These are phyloP conservation scores for Ramaria sp. DNA, from an alignment of 768 basidiomycete species.

Conservation along the genomic window DNA sequence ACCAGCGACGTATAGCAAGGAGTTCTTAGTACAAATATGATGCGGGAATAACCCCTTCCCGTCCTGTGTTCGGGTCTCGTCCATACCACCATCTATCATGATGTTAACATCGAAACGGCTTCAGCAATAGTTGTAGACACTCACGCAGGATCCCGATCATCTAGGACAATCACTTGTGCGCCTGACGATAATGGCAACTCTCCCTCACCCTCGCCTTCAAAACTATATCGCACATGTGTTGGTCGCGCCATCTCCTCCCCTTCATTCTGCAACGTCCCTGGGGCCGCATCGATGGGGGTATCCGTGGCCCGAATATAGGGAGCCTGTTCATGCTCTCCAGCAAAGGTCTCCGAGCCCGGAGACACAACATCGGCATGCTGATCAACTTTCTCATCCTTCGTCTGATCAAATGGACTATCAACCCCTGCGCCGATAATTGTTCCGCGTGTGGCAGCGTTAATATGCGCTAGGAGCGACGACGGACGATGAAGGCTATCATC, in stretches of 20 bases:
- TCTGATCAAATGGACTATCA: slow-evolving; percentile 29
- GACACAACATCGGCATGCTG: slow-evolving; percentile 20
- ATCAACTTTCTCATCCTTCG: slow-evolving; percentile 47
- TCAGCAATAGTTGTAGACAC: slow-evolving; percentile 20
- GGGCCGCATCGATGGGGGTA: slow-evolving; percentile 67
- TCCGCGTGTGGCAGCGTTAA: slow-evolving; percentile 80
- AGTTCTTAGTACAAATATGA: slow-evolving; percentile 74
- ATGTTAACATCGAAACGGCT: not conserved
- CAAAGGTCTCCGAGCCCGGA: not conserved
- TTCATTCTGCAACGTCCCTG: slow-evolving; percentile 31
- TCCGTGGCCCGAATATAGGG: slow-evolving; percentile 65
- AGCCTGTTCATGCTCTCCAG: slow-evolving; percentile 52
- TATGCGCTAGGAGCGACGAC: slow-evolving; percentile 80
- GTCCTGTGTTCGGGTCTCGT: slow-evolving; percentile 66
- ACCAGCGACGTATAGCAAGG: not conserved
- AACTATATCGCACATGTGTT: slow-evolving; percentile 75
- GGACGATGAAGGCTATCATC: slow-evolving; percentile 72
- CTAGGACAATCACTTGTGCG: slow-evolving; percentile 62
- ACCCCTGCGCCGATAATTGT: slow-evolving; percentile 55
- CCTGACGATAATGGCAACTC: slow-evolving; percentile 64
- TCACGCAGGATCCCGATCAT: slow-evolving; percentile 72
- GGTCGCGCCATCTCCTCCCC: slow-evolving; percentile 60
- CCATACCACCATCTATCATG: slow-evolving; percentile 85
- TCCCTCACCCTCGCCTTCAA: slow-evolving; percentile 69
- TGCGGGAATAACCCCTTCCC: slow-evolving; percentile 85